Evolutionary conservation across 192 early-diverging fungal genomes (phyloP), one percentile per base, ranked within the genome.

Genomic region (Backusella circina): DNA sequence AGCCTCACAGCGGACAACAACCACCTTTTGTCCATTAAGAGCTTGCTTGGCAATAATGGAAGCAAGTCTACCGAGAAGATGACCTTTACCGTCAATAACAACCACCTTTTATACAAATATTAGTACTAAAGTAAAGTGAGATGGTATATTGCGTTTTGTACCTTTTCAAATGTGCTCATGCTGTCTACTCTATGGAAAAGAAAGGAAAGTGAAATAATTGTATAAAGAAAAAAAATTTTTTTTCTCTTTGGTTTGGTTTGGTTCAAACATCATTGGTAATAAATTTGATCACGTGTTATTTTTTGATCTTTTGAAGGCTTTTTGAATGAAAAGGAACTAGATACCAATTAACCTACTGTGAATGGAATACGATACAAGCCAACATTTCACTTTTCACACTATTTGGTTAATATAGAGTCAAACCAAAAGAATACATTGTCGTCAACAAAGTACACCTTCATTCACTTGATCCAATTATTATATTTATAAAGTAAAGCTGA

Each of bases 61-160:
- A 80, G 98, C 94, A 77, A 99, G 91, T 80, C 98, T 96, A 87
- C 98, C 97, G 80, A 99, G 87, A 74, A 99, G 90, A 90, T 99
- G 98, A 80, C 94, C 98, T 88, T 99, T 99, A 86, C 88, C 98
- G 91, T 99, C 98, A 89, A 99, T 95, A 84, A 99, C 94, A 89
- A 96, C 89, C 86, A 97, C 94, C 96, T 99, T 72, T 39, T 65
- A 38, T 28, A 30, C 28, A 50, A 65, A 41, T 12, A 41, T 3
- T 16, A 12, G 10, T 41, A 41, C 10, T 41, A 41, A 41, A 61
- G 31, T 38, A 61, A 37, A 74, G 35, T 5, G 28, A 33, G 23
- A 38, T 7, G 3, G 35, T 39, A 9, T 28, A 12, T 50, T 41
- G 38, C 10, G 9, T 39, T 69, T 5, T 35, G 5, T 71, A 77